A percentile compares a stretch with the other conserved stretches of the same genome.
These are phyloP conservation scores for Claviceps fusiformis DNA, from an alignment of 2,329 filamentous ascomycete species.

Conservation along the genomic window DNA sequence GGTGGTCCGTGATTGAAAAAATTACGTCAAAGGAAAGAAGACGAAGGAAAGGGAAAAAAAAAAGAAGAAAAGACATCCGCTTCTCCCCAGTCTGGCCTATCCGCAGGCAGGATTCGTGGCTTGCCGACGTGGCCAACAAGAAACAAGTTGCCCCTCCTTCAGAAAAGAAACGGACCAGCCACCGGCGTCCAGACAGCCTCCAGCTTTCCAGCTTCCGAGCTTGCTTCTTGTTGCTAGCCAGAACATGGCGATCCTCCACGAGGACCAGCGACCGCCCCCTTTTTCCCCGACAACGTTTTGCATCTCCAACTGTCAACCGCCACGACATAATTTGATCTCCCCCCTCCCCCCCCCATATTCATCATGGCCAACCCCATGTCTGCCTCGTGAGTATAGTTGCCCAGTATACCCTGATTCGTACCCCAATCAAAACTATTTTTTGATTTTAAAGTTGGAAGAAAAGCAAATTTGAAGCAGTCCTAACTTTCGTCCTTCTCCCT, in stretches of 20 bases:
- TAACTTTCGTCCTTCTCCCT: not conserved
- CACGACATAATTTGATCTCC: not conserved
- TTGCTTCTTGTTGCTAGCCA: no score
- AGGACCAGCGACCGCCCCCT: no score
- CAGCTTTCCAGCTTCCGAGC: not conserved
- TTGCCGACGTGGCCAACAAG: not conserved
- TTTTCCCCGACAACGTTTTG: no score
- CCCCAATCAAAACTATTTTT: no score
- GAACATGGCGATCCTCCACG: no score
- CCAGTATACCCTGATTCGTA: no score
- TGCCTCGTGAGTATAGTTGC: not conserved
- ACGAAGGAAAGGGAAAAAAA: no score
- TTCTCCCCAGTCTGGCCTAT: no score
- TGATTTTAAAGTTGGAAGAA: not conserved
- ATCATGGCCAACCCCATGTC: conserved; percentile 1
- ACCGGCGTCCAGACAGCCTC: no score
- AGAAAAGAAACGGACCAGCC: not conserved
- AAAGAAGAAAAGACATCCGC: no score
- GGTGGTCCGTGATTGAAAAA: no score
- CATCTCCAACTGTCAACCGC: not conserved
- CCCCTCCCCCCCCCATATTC: not conserved
- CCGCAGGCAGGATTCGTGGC: not conserved
- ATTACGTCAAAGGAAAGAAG: no score
- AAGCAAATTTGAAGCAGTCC: not conserved
- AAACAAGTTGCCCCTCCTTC: not conserved